Evolutionary conservation across 2,329 filamentous ascomycete species (phyloP).

Genomic region (Biscogniauxia marginata): DNA sequence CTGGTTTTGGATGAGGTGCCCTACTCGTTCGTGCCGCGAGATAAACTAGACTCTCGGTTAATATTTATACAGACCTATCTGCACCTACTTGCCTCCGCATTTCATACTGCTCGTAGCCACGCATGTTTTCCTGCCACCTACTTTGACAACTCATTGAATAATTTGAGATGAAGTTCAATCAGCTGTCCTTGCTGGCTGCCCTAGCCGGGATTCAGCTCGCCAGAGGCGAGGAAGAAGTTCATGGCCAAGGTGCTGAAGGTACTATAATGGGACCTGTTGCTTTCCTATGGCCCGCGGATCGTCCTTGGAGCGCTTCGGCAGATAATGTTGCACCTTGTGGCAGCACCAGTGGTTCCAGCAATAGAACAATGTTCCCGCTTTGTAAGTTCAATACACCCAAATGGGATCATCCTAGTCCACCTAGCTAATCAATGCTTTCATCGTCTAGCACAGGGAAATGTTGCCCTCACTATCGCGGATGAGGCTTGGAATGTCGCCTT

Average conservation of each 20-base stretch:
- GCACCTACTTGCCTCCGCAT: neutral
- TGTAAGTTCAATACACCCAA: conserved; percentile 31
- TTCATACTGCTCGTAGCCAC: neutral
- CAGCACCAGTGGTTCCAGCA: conserved; percentile 41
- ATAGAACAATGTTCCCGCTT: conserved; percentile 51
- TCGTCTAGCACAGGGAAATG: conserved; percentile 44
- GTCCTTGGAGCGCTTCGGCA: conserved; percentile 46
- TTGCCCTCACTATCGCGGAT: conserved; percentile 50
- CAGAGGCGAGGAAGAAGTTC: conserved; percentile 14
- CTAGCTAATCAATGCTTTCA: neutral
- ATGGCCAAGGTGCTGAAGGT: conserved; percentile 30
- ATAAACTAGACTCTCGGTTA: neutral
- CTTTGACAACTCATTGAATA: neutral
- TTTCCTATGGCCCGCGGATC: conserved; percentile 54
- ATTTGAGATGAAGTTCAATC: conserved; percentile 19
- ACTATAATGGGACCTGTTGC: conserved; percentile 52
- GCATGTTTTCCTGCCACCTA: neutral
- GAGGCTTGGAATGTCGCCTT: conserved; percentile 51
- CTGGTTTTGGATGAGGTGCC: neutral
- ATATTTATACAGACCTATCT: neutral
- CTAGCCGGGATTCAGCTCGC: conserved; percentile 15
- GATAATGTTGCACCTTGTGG: conserved; percentile 55
- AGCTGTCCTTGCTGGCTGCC: conserved; percentile 14
- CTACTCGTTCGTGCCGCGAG: neutral
- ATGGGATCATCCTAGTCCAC: neutral